Conservation (phyloP, 2,329 filamentous ascomycete species). For the Ceratocystis papillata region DNA sequence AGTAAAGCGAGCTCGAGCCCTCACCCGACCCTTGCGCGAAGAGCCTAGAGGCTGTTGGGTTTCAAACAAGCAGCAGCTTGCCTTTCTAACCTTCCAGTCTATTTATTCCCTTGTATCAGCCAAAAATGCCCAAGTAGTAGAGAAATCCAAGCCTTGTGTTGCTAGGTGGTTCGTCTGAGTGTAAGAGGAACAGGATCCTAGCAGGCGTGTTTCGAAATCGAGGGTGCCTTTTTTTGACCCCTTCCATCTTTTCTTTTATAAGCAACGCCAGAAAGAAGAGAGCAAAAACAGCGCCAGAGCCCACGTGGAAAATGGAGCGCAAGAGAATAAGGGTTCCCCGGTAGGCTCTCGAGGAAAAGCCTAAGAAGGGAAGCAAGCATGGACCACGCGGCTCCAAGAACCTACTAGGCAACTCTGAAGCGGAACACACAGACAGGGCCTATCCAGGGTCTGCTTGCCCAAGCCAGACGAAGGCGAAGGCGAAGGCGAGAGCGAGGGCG, state of each 20-base stretch:
- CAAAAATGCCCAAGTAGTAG: not conserved
- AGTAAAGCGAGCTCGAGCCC: conserved; percentile 6
- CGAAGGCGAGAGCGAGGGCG: too few relatives aligned
- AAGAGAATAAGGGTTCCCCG: not conserved
- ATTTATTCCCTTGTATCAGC: conserved; percentile 14
- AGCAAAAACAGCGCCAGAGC: not conserved
- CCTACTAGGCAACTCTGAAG: conserved; percentile 2
- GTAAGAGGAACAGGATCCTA: conserved; percentile 10
- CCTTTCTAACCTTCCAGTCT: not conserved
- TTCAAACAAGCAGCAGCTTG: conserved; percentile 4
- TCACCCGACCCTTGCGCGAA: conserved; percentile 4
- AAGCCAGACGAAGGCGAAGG: too few relatives aligned
- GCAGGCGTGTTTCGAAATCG: conserved; percentile 9
- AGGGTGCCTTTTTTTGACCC: not conserved
- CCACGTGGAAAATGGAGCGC: not conserved
- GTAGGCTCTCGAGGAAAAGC: not conserved
- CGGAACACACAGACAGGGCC: not conserved
- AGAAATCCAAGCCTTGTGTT: not conserved
- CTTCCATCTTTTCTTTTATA: not conserved
- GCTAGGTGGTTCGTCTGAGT: conserved; percentile 5
- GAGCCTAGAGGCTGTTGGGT: conserved; percentile 8
- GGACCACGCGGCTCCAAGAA: not conserved
- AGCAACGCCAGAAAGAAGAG: not conserved
- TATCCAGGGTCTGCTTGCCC: not conserved
- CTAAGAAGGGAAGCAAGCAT: not conserved